phyloP scores from a whole-genome alignment of 1,284 basidiomycete genomes.

The Bjerkandera adusta region DNA sequence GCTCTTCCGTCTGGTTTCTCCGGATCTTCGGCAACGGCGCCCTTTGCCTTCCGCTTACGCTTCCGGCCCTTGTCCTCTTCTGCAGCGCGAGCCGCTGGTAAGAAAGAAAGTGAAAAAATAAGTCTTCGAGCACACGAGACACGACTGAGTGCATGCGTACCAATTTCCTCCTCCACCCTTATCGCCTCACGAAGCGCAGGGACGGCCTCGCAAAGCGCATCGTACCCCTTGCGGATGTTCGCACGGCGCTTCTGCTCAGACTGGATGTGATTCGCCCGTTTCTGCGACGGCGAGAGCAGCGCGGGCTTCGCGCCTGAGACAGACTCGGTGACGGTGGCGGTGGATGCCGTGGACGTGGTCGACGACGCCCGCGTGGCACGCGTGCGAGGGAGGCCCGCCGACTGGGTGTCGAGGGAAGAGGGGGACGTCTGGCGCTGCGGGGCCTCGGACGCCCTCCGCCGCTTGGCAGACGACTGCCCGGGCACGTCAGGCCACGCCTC shows the following conservation, averaged over 20 bases:
- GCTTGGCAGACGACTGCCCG: slow-evolving; percentile 9
- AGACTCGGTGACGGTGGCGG: slow-evolving; percentile 5
- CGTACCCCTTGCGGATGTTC: slow-evolving; percentile 86
- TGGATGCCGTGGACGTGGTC: slow-evolving; percentile 1
- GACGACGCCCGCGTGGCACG: slow-evolving; percentile 13
- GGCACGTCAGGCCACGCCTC: slow-evolving; percentile 5
- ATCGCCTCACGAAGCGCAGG: slow-evolving; percentile 81
- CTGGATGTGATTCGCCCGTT: slow-evolving; percentile 92
- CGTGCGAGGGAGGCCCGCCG: slow-evolving; percentile 10
- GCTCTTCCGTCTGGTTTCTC: slow-evolving; percentile 77
- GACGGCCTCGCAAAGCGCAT: slow-evolving; percentile 77
- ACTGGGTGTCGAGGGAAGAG: slow-evolving; percentile 11
- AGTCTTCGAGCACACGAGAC: not conserved
- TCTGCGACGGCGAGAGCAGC: slow-evolving; percentile 60
- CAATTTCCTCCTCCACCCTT: slow-evolving; percentile 55
- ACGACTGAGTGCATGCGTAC: slow-evolving; percentile 3
- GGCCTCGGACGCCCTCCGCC: slow-evolving; percentile 17
- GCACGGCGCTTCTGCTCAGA: slow-evolving; percentile 89
- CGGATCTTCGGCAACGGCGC: slow-evolving; percentile 33
- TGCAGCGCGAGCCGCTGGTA: slow-evolving; percentile 19
- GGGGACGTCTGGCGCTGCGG: slow-evolving; percentile 9
- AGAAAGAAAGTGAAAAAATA: not conserved
- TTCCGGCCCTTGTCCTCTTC: slow-evolving; percentile 18
- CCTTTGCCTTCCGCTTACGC: slow-evolving; percentile 31
- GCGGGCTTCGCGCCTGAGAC: slow-evolving; percentile 25